Evolutionary conservation across 2,329 filamentous ascomycete species (phyloP).

Genomic region (Penicillium sp.): DNA sequence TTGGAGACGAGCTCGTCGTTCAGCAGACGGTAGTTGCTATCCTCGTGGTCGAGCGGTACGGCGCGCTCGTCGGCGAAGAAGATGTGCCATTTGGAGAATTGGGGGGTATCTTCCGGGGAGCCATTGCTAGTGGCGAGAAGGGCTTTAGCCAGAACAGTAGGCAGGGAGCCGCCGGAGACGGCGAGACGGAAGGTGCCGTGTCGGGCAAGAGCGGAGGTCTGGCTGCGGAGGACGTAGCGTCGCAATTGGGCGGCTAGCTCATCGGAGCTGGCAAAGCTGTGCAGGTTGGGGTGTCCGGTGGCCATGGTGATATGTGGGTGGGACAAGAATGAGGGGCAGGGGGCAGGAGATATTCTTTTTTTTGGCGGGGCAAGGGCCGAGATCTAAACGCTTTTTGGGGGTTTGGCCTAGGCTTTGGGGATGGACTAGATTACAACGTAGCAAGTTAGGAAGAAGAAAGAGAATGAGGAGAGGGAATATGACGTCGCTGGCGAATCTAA

Average conservation of each 20-base stretch:
- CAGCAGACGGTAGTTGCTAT: slow-evolving; percentile 90
- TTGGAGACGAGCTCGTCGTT: slow-evolving; percentile 87
- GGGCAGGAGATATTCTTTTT: slow-evolving; percentile 4
- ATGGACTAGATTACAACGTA: neutral
- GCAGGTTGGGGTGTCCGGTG: slow-evolving; percentile 61
- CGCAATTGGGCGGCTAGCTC: slow-evolving; percentile 75
- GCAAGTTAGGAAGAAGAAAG: neutral
- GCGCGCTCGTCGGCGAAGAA: slow-evolving; percentile 98
- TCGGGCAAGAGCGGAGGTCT: slow-evolving; percentile 74
- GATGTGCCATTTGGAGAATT: slow-evolving; percentile 90
- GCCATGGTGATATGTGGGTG: slow-evolving; percentile 34
- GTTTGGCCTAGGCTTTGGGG: neutral
- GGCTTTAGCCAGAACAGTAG: slow-evolving; percentile 80
- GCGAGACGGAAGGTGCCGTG: slow-evolving; percentile 87
- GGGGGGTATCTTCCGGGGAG: slow-evolving; percentile 60
- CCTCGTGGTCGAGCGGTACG: slow-evolving; percentile 84
- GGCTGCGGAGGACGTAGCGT: slow-evolving; percentile 76
- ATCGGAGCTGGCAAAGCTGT: slow-evolving; percentile 70
- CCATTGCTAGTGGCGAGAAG: slow-evolving; percentile 62
- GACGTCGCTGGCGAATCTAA: slow-evolving; percentile 5
- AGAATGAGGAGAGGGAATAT: neutral
- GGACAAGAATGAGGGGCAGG: slow-evolving; percentile 9
- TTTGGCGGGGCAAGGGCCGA: neutral
- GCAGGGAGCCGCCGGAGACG: slow-evolving; percentile 90
- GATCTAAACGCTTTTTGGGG: neutral